Percentiles rank a stretch among this genome's conserved stretches.
phyloP scores from a whole-genome alignment of 1,284 basidiomycete species.

The Spongispora temasekensis region DNA sequence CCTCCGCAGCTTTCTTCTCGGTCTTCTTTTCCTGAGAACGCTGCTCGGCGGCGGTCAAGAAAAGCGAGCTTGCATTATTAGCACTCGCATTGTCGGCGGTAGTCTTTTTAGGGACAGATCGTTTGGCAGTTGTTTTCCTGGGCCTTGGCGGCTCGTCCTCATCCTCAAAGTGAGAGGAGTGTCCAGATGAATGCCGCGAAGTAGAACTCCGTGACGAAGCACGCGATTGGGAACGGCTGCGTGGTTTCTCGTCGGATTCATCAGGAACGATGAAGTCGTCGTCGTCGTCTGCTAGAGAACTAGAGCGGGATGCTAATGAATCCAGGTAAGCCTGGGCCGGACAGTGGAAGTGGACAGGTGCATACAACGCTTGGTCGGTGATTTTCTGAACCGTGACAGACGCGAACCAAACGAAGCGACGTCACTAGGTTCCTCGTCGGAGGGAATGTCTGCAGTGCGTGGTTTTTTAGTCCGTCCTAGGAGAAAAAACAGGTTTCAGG shows the following conservation, averaged over 20 bases:
- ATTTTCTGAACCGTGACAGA: slow-evolving; percentile 66
- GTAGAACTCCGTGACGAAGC: slow-evolving; percentile 41
- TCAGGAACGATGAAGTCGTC: slow-evolving; percentile 69
- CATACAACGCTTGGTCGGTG: slow-evolving; percentile 53
- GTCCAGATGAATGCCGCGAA: slow-evolving; percentile 45
- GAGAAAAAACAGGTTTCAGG: slow-evolving; percentile 15
- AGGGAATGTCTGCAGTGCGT: slow-evolving; percentile 44
- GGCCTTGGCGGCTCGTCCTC: slow-evolving; percentile 39
- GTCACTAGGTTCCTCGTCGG: slow-evolving; percentile 46
- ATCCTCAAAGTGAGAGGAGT: slow-evolving; percentile 28
- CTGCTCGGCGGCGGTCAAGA: slow-evolving; percentile 87
- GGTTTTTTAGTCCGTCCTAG: slow-evolving; percentile 51
- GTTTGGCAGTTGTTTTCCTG: slow-evolving; percentile 34
- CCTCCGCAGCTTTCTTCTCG: slow-evolving; percentile 80
- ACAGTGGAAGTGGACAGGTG: slow-evolving; percentile 6
- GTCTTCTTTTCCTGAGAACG: slow-evolving; percentile 76
- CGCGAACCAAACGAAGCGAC: slow-evolving; percentile 54
- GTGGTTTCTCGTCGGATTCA: slow-evolving; percentile 54
- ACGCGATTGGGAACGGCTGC: slow-evolving; percentile 43
- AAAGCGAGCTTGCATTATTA: slow-evolving; percentile 40
- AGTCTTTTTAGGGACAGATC: slow-evolving; percentile 32
- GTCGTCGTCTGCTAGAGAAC: slow-evolving; percentile 49
- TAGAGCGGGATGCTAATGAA: slow-evolving; percentile 31
- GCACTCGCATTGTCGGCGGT: slow-evolving; percentile 21
- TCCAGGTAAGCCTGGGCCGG: slow-evolving; percentile 5